phyloP scores from a whole-genome alignment of 495 filamentous ascomycete species.

The Elasticomyces elasticus region DNA sequence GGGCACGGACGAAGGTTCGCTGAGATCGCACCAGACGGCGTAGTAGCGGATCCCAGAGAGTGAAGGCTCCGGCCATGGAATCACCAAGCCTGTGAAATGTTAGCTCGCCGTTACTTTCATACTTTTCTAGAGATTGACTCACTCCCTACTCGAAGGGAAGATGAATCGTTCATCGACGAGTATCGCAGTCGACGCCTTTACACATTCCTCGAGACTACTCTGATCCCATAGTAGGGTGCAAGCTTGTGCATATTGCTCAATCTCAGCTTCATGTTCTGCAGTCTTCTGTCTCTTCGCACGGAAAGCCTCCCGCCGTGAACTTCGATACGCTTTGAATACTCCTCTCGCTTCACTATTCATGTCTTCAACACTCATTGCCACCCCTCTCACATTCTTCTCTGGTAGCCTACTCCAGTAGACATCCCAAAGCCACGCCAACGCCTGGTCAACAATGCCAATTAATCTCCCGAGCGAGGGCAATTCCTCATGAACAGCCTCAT shows the following conservation, averaged over 20 bases:
- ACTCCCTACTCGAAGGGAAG: slow-evolving; percentile 21
- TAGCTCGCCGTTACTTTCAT: not conserved
- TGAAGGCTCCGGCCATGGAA: slow-evolving; percentile 28
- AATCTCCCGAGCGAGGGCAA: slow-evolving; percentile 64
- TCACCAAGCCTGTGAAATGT: slow-evolving; percentile 10
- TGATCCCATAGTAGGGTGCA: slow-evolving; percentile 1
- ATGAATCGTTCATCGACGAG: slow-evolving; percentile 22
- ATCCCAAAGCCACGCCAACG: slow-evolving; percentile 76
- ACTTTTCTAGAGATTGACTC: not conserved
- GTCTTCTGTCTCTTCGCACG: slow-evolving; percentile 5
- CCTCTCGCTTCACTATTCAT: slow-evolving; percentile 12
- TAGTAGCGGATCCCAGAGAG: slow-evolving; percentile 30
- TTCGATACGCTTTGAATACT: slow-evolving; percentile 23
- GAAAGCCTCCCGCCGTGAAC: slow-evolving; percentile 19
- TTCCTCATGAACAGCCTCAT: slow-evolving; percentile 82
- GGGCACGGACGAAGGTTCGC: slow-evolving; percentile 1
- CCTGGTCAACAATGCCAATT: slow-evolving; percentile 52
- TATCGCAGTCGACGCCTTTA: slow-evolving; percentile 9
- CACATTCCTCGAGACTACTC: not conserved
- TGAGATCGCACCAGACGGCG: slow-evolving; percentile 3
- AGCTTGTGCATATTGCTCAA: not conserved
- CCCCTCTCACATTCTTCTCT: not conserved
- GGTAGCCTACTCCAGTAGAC: slow-evolving; percentile 64
- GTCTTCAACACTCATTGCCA: not conserved
- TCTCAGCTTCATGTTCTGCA: not conserved